phyloP scores from a whole-genome alignment of 768 basidiomycete genomes.

The Boletus rufocinnamomeus region DNA sequence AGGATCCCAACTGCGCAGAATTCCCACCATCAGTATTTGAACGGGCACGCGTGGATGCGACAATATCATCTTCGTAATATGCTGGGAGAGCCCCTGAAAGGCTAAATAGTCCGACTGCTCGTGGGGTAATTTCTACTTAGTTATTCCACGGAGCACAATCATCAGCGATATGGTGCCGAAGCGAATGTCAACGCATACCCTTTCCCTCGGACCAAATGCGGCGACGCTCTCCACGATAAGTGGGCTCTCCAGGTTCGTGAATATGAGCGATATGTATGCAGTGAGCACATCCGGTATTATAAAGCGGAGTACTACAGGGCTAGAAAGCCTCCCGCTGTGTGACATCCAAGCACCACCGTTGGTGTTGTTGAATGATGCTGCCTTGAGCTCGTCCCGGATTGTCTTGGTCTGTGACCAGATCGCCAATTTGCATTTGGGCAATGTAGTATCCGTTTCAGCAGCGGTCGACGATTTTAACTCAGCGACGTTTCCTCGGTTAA shows the following conservation, averaged over 20 bases:
- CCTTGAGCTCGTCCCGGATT: conserved; percentile 15
- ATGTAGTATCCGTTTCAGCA: background rate
- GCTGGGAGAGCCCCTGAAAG: conserved; percentile 66
- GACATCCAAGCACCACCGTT: conserved; percentile 9
- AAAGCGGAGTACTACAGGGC: conserved; percentile 52
- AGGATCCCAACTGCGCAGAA: background rate
- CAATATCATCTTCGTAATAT: conserved; percentile 61
- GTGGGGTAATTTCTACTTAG: conserved; percentile 60
- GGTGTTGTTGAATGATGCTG: background rate
- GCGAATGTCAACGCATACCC: conserved; percentile 38
- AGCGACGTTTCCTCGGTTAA: conserved; percentile 42
- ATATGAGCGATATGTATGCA: conserved; percentile 58
- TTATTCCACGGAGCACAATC: background rate
- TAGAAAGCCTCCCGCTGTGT: conserved; percentile 19
- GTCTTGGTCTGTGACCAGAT: conserved; percentile 50
- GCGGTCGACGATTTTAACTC: conserved; percentile 12
- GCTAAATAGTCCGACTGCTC: conserved; percentile 67
- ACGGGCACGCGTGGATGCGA: conserved; percentile 54
- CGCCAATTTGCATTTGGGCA: conserved; percentile 44
- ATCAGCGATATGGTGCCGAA: conserved; percentile 6
- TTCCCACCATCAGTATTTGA: conserved; percentile 50
- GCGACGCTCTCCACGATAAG: conserved; percentile 62
- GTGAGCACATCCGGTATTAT: conserved; percentile 64
- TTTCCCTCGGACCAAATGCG: conserved; percentile 75
- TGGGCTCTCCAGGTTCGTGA: conserved; percentile 36